Conservation (phyloP, 208 protist genomes). For the Phytomonas francai region DNA sequence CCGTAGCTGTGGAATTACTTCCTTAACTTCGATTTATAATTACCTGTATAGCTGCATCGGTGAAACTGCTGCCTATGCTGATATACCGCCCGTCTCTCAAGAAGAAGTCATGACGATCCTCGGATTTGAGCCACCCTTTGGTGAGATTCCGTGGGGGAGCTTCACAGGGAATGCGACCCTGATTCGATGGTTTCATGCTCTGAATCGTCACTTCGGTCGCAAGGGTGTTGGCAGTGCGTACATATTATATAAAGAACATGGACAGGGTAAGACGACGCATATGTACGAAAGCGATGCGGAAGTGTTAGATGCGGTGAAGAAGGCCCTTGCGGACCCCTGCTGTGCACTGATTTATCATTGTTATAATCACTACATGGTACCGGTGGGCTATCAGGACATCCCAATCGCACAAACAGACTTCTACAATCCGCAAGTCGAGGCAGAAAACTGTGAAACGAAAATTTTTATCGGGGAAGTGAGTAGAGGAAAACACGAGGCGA, state of each 20-base stretch:
- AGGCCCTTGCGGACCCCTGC: slow-evolving; percentile 52
- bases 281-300: slow-evolving; percentile 42
- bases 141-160: slow-evolving; percentile 79
- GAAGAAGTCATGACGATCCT: slow-evolving; percentile 86
- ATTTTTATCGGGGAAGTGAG: slow-evolving; percentile 89
- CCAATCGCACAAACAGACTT: slow-evolving; percentile 65
- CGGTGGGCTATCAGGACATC: slow-evolving; percentile 86
- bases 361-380: slow-evolving; percentile 92
- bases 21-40: slow-evolving; percentile 86
- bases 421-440: slow-evolving; percentile 35
- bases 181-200: slow-evolving; percentile 86
- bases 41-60: slow-evolving; percentile 86
- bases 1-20: slow-evolving; percentile 81
- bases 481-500: slow-evolving; percentile 69
- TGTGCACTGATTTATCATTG: slow-evolving; percentile 90
- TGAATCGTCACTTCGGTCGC: slow-evolving; percentile 69
- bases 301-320: slow-evolving; percentile 57
- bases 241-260: slow-evolving; percentile 84
- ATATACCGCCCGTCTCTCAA: slow-evolving; percentile 59
- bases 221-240: slow-evolving; percentile 32
- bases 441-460: slow-evolving; percentile 56
- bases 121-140: slow-evolving; percentile 87
- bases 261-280: slow-evolving; percentile 46
- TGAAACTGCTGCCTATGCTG: slow-evolving; percentile 29
- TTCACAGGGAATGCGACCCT: slow-evolving; percentile 90